Base-by-base conservation (phyloP, 2,329 filamentous ascomycete species). In the Ophiosphaerella korrae region DNA sequence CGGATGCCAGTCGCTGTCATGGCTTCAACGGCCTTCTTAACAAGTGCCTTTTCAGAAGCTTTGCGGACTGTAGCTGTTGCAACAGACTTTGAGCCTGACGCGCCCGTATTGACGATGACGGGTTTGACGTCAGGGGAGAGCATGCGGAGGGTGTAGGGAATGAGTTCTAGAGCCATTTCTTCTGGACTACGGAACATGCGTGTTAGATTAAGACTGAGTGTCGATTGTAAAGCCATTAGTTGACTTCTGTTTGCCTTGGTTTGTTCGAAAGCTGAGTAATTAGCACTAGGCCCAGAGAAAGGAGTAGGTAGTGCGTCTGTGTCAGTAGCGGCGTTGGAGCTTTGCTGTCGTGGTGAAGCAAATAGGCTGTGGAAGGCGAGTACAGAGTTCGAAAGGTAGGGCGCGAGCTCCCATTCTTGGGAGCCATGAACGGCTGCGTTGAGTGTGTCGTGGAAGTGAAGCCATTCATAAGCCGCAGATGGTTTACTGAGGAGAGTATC, bases 301-400 rank as follows among this genome's bases (percentile, higher is more conserved):
- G 92, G 90, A 31, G 88, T 75, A 0, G 82, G 79, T 14, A 65
- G 64, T 5, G 66, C 63, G 26, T 70, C 68, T 0, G 83, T 80
- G 8, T 72, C 70, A 11, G 63, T 47, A 18, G 63, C 60, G 1
- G 78, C 75, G 1, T 80, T 76, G 5, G 78, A 62, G 14, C 50
- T 61, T 64, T 82, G 78, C 32, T 72, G 64, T 13, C 68, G 66
- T 4, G 23, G 84, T 0, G 89, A 88, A 3, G 92, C 90, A 67
- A 99, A 99, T 11, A 99, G 82, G 67, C 90, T 82, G 70, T 99
- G 95, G 67, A 96, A 97, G 3, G 90, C 94, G 1, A 97, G 82
- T 13, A 94, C 83, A 0, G 93, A 88, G 60, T 94, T 89, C 64
- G 87, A 90, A 42, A 97, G 83, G 71, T 99, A 99, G 0, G 90